Evolutionary conservation across 2,329 filamentous ascomycete genomes (phyloP), one percentile per base, ranked within the genome.

Genomic region (Curvularia sp.): DNA sequence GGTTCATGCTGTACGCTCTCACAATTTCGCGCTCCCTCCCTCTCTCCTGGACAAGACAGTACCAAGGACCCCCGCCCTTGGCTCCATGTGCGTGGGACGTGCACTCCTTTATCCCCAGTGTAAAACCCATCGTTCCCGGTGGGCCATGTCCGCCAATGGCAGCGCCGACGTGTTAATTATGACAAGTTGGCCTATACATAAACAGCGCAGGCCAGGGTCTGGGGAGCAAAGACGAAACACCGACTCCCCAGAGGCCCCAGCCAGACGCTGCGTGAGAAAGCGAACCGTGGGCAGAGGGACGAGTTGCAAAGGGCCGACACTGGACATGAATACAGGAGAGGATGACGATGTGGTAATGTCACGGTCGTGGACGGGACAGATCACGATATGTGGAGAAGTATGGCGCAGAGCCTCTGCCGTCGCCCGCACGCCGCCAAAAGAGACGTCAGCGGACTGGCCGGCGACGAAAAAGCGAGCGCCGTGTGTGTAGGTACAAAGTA

Each of bases 1-100:
- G 30, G 48, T 38, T 41, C 58, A 69, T 68, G 68, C 59, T 60
- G 67, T 67, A 64, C 30, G 9, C 30, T 31, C 65, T 55, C 49
- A 28, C 44, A 35, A 46, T n/a, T 49, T 43, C 13, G 18, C 26
- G 18, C 26, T 28, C 26, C 9, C 30, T 4, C 9, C 10, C 30
- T 31, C 10, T 10, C 15, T 26, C 22, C 28, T 20, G 26, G 24
- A 30, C 44, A 30, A 42, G 47, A 48, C 31, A 13, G 41, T 57
- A 66, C 51, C 60, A 61, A 48, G 60, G 13, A 22, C 44, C 41
- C 20, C 54, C 31, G 60, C 9, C 50, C 42, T 55, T 61, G 62
- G 56, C 54, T 56, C 57, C 59, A 64, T 58, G 30, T 2, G 48
- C 47, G 46, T 35, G 49, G 49, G n/a, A 39, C 55, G 49, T 61